These are phyloP conservation scores for Aspergillus uvarum DNA, from an alignment of 2,329 filamentous ascomycete genomes.

Conservation along the genomic window DNA sequence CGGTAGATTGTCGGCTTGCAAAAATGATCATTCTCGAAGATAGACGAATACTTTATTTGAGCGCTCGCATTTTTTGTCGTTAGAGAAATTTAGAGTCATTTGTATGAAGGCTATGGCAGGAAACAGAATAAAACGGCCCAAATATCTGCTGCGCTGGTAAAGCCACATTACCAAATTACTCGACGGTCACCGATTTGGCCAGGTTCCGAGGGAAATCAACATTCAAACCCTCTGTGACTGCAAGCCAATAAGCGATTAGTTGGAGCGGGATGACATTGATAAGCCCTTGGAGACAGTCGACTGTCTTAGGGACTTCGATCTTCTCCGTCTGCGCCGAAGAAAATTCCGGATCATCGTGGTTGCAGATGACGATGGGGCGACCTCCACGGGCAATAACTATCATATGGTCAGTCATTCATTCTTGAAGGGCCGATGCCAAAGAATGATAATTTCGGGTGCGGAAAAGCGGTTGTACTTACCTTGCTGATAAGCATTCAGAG, in stretches of 20 bases:
- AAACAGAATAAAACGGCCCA: not conserved
- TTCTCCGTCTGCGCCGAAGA: conserved; percentile 83
- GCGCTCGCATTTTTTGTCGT: not conserved
- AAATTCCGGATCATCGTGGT: conserved; percentile 85
- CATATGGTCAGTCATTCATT: conserved; percentile 27
- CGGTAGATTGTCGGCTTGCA: not conserved
- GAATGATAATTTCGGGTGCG: conserved; percentile 11
- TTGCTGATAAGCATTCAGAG: conserved; percentile 99
- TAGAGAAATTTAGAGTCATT: not conserved
- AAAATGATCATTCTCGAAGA: not conserved
- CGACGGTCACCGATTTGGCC: conserved; percentile 98
- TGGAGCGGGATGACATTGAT: conserved; percentile 97
- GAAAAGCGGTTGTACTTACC: conserved; percentile 51
- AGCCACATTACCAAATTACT: conserved; percentile 56
- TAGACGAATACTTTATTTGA: not conserved
- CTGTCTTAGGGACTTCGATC: conserved; percentile 95
- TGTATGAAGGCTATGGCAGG: not conserved
- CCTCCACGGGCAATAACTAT: conserved; percentile 90
- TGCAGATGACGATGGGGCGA: conserved; percentile 98
- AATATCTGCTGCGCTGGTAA: not conserved
- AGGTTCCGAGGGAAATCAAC: conserved; percentile 98
- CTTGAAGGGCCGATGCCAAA: not conserved
- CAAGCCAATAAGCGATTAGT: conserved; percentile 98
- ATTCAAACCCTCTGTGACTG: conserved; percentile 91
- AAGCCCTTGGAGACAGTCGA: conserved; percentile 92